phyloP scores from a whole-genome alignment of 306 rosid genomes.

The Rosa chinensis region DNA sequence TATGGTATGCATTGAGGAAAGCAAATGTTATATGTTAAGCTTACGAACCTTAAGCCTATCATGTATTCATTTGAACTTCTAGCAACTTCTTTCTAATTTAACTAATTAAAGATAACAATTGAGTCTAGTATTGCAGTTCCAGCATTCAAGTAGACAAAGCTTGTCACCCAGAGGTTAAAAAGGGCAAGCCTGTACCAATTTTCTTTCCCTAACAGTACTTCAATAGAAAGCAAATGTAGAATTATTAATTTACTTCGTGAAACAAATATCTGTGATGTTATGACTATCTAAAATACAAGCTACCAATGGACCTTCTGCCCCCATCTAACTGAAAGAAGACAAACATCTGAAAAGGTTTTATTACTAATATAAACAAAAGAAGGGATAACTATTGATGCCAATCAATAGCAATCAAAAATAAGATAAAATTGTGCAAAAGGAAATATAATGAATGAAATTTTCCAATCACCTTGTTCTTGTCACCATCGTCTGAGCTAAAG shows the following conservation, averaged over 20 bases:
- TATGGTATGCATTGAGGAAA: not conserved
- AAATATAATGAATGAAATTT: not conserved
- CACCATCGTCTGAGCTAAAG: constrained; percentile 28
- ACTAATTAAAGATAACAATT: too few species aligned
- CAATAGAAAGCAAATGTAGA: not conserved
- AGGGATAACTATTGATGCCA: not conserved
- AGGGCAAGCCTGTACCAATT: not conserved
- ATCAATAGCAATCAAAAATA: not conserved
- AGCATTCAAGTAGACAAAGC: not conserved
- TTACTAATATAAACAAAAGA: not conserved
- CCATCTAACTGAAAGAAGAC: not conserved
- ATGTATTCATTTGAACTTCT: too few species aligned
- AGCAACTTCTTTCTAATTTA: too few species aligned
- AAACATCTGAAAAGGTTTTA: not conserved
- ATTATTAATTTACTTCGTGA: not conserved
- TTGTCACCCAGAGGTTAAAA: not conserved
- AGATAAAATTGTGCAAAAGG: not conserved
- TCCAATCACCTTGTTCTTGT: constrained; percentile 27
- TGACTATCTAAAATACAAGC: not conserved
- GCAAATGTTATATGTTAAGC: not conserved
- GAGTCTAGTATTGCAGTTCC: too few species aligned
- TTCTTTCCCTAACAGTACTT: not conserved
- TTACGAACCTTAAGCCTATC: too few species aligned
- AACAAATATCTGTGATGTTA: not conserved
- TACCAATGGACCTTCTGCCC: not conserved